Evolutionary conservation across 495 filamentous ascomycete species (phyloP).

Genomic region (Hyaloscypha variabilis): DNA sequence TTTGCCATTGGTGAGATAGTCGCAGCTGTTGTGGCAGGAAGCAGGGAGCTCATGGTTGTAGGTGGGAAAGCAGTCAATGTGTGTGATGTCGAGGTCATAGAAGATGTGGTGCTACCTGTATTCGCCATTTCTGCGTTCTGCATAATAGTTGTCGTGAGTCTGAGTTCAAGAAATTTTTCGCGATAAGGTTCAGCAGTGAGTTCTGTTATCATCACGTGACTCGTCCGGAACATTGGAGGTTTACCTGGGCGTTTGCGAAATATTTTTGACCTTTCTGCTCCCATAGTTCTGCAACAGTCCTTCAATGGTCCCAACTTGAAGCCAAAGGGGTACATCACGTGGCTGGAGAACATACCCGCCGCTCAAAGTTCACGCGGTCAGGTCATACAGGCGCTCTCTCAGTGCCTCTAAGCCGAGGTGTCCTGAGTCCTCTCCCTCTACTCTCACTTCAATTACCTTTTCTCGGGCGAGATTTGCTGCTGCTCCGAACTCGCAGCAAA

Average conservation of each 20-base stretch:
- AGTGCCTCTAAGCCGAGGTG: too few species aligned
- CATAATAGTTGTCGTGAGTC: neutral
- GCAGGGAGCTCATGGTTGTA: constrained; percentile 41
- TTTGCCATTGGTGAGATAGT: constrained; percentile 7
- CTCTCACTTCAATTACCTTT: neutral
- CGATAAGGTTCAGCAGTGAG: neutral
- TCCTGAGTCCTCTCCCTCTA: too few species aligned
- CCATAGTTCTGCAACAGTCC: too few species aligned
- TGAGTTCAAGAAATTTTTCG: constrained; percentile 1
- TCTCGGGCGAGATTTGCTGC: too few species aligned
- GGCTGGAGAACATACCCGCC: too few species aligned
- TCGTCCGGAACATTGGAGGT: neutral
- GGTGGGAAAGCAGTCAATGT: constrained; percentile 47
- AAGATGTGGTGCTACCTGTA: constrained; percentile 49
- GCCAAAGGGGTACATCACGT: too few species aligned
- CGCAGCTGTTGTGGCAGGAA: constrained; percentile 26
- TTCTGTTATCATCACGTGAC: neutral
- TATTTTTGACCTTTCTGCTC: too few species aligned
- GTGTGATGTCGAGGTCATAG: constrained; percentile 58
- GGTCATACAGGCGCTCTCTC: too few species aligned
- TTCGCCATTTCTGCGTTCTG: constrained; percentile 42
- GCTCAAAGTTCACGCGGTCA: too few species aligned
- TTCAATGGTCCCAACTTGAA: too few species aligned
- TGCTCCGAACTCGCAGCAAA: too few species aligned
- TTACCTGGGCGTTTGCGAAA: neutral